phyloP scores from a whole-genome alignment of 805 yeast genomes.

The Kluyveromyces wickerhamii region DNA sequence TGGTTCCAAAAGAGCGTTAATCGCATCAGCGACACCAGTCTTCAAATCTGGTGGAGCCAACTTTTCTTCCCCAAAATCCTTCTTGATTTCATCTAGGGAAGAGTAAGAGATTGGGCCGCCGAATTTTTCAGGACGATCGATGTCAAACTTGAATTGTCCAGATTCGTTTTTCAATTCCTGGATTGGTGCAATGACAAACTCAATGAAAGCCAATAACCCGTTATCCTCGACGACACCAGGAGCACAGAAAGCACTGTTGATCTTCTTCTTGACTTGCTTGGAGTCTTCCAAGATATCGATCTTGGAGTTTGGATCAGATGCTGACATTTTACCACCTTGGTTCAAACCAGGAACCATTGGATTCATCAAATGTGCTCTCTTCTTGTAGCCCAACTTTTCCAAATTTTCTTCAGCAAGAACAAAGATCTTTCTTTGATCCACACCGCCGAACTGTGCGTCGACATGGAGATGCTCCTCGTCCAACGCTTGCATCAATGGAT shows the following conservation, averaged over 20 bases:
- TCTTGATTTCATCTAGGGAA: constrained; percentile 59
- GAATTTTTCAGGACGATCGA: constrained; percentile 91
- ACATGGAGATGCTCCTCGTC: constrained; percentile 86
- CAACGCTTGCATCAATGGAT: constrained; percentile 97
- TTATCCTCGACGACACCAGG: constrained; percentile 90
- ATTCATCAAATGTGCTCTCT: constrained; percentile 98
- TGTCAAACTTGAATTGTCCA: constrained; percentile 54
- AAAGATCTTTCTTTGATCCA: constrained; percentile 96
- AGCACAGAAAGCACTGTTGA: constrained; percentile 87
- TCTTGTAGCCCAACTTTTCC: constrained; percentile 81
- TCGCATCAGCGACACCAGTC: constrained; percentile 80
- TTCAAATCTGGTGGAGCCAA: constrained; percentile 92
- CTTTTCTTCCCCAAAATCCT: constrained; percentile 63
- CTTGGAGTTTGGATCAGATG: constrained; percentile 97
- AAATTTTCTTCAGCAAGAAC: constrained; percentile 94
- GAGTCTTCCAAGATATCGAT: constrained; percentile 90
- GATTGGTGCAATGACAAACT: constrained; percentile 79
- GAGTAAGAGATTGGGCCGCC: constrained; percentile 84
- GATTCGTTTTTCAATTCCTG: constrained; percentile 62
- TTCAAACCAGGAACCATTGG: constrained; percentile 97
- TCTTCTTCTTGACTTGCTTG: constrained; percentile 79
- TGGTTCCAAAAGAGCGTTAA: constrained; percentile 76
- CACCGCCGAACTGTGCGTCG: constrained; percentile 98
- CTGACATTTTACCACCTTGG: constrained; percentile 98
- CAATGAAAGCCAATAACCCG: constrained; percentile 80